Evolutionary conservation across 768 basidiomycete genomes (phyloP).

Genomic region (Termitomyces sp.): DNA sequence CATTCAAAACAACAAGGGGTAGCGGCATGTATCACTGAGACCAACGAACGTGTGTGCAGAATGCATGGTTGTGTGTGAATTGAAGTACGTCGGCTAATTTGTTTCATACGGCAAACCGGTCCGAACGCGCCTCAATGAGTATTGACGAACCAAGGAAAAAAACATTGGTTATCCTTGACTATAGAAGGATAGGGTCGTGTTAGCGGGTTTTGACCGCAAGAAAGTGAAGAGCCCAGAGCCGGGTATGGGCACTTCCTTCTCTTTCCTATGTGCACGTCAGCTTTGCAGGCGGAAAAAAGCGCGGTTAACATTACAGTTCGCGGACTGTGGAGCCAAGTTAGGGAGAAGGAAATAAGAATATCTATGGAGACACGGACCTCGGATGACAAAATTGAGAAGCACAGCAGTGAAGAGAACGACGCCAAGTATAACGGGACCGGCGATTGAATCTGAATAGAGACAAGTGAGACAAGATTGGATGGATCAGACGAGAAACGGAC

Average conservation of each 20-base stretch:
- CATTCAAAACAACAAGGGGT: not conserved
- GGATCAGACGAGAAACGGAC: constrained; percentile 34
- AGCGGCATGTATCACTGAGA: not conserved
- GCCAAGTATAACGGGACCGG: constrained; percentile 82
- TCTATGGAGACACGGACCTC: constrained; percentile 46
- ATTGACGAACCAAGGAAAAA: not conserved
- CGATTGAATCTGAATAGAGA: constrained; percentile 56
- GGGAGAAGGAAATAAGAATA: not conserved
- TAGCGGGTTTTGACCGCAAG: not conserved
- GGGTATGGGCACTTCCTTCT: constrained; percentile 25
- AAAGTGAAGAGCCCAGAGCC: constrained; percentile 20
- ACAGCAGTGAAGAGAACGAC: constrained; percentile 82
- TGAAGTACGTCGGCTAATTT: not conserved
- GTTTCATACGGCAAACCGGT: not conserved
- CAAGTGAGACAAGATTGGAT: not conserved
- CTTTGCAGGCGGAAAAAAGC: not conserved
- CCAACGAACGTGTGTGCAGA: not conserved
- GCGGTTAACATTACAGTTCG: constrained; percentile 41
- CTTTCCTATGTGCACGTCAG: constrained; percentile 12
- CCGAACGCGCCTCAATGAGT: not conserved
- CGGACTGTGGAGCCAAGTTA: constrained; percentile 35
- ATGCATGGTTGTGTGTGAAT: not conserved
- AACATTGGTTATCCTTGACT: not conserved
- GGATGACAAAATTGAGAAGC: constrained; percentile 81
- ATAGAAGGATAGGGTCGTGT: constrained; percentile 3